Conservation (phyloP, 2,329 filamentous ascomycete genomes). For the Chaetoscypha palmicola region DNA sequence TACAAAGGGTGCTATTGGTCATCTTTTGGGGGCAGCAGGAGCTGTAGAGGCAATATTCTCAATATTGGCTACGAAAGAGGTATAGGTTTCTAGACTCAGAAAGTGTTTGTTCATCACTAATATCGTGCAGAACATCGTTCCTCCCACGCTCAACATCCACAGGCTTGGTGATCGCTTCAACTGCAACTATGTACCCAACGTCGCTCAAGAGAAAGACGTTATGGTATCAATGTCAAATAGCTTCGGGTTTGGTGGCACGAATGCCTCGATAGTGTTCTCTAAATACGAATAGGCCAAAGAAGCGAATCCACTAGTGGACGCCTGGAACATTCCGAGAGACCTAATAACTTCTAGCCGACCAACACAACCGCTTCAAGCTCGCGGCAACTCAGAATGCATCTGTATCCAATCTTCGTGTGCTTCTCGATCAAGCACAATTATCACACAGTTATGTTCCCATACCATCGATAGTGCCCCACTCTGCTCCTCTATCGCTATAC, state of each 20-base stretch:
- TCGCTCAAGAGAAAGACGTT: constrained; percentile 63
- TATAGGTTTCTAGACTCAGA: too few species aligned
- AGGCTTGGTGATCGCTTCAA: constrained; percentile 58
- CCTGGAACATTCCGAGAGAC: too few species aligned
- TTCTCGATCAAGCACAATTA: too few species aligned
- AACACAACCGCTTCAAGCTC: too few species aligned
- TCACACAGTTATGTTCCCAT: too few species aligned
- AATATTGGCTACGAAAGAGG: constrained; percentile 70
- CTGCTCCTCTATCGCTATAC: constrained; percentile 15
- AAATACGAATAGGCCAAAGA: too few species aligned
- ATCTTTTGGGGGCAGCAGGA: constrained; percentile 85
- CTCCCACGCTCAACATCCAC: constrained; percentile 79
- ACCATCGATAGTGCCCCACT: constrained; percentile 8
- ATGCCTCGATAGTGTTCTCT: constrained; percentile 76
- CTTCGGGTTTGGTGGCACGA: constrained; percentile 96
- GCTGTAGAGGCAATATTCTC: constrained; percentile 85
- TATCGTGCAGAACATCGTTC: constrained; percentile 58
- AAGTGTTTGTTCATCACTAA: too few species aligned
- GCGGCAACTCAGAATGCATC: not conserved
- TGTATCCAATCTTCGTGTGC: constrained; percentile 1
- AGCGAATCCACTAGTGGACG: too few species aligned
- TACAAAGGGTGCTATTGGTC: constrained; percentile 88
- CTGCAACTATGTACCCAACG: constrained; percentile 78
- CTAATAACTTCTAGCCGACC: too few species aligned
- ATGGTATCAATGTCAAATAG: constrained; percentile 82